Conservation (phyloP, 2,329 filamentous ascomycete species). For the Magnaporthales sp. region DNA sequence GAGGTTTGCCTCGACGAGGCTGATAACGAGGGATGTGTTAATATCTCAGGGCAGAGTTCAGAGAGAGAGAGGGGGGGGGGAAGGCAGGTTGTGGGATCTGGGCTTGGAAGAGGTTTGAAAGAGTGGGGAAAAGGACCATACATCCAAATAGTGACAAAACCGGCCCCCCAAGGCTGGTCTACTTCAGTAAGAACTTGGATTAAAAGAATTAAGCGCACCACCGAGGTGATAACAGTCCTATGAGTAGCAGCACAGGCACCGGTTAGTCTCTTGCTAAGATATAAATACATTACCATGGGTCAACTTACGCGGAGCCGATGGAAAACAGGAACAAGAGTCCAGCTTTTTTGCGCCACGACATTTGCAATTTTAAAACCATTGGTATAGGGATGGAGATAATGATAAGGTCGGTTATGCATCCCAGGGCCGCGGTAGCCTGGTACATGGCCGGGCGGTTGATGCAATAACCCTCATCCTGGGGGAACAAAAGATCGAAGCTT, state of each 20-base stretch:
- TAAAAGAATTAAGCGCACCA: conserved; percentile 1
- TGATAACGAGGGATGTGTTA: neutral
- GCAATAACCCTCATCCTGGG: conserved; percentile 5
- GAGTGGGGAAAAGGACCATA: neutral
- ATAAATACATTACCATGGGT: no score
- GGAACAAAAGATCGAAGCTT: conserved; percentile 8
- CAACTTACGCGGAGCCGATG: conserved; percentile 9
- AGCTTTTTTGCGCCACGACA: conserved; percentile 8
- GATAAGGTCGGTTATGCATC: conserved; percentile 10
- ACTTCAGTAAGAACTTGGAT: neutral
- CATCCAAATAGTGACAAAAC: conserved; percentile 1
- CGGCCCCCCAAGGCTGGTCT: neutral
- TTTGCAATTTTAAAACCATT: conserved; percentile 2
- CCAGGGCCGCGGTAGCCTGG: conserved; percentile 11
- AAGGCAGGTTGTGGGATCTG: neutral
- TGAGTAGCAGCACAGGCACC: no score
- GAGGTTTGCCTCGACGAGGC: conserved; percentile 6
- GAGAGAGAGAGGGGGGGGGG: neutral
- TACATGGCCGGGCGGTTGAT: conserved; percentile 10
- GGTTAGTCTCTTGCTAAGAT: neutral
- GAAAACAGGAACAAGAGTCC: conserved; percentile 7
- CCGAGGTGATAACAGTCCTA: conserved; percentile 5
- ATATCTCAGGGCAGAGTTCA: neutral
- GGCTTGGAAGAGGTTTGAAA: neutral
- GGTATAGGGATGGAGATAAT: conserved; percentile 11